Evolutionary conservation across 1,284 basidiomycete genomes (phyloP), one percentile per base, ranked within the genome.

Genomic region (Psilocybe mexicana): DNA sequence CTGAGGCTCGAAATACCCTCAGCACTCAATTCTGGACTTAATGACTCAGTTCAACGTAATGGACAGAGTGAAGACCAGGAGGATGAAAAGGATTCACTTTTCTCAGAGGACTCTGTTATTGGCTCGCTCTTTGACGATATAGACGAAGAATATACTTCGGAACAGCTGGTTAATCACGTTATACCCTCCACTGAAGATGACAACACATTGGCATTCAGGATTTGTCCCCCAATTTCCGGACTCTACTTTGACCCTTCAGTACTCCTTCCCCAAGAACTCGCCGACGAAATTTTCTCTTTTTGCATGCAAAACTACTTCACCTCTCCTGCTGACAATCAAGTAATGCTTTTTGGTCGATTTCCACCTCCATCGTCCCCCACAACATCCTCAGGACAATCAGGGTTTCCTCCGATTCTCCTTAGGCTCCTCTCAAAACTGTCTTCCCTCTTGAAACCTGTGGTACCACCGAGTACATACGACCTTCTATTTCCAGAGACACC

Each of bases 301-400:
- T 88, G 87, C 70, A 76, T 84, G 68, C 68, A 71, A 4, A 77
- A 76, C 4, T 91, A 87, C 68, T 91, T 92, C 67, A 67, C 68
- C 4, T 69, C 69, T 24, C 73, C 72, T 11, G 65, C 74, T 44
- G 74, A 81, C 44, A 89, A 92, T 66, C 89, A 92, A 68, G 79
- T 89, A 55, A 92, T 92, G 91, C 79, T 92, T 11, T 93, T 93
- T 64, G 86, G 84, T 51, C 80, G 84, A 11, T 70, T 66, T 67
- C 43, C 56, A 36, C 45, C 61, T 0, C 38, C 50, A n/a, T 24
- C 60, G 28, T 57, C 59, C 25, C 40, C 50, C 40, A 59, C 44
- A 51, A 68, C 59, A n/a, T 50, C 72, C 6, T 69, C 73, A 50
- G 79, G 81, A 23, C 73, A 40, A 40, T 40, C 38, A 6, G 38